Evolutionary conservation across 495 filamentous ascomycete genomes (phyloP).

Genomic region (Xylaria palmicola): DNA sequence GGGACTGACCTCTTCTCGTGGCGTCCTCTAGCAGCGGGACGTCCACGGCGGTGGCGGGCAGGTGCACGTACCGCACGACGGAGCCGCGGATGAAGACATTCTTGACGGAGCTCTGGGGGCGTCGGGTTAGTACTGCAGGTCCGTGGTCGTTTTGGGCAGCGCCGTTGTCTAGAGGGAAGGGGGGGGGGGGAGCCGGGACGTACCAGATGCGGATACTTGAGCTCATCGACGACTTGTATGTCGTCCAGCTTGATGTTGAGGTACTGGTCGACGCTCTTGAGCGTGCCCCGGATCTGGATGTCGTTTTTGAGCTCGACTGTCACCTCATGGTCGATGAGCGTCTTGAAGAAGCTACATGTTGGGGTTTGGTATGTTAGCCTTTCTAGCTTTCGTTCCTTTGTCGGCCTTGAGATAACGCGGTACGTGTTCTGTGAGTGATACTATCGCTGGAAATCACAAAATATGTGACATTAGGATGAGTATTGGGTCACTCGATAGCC

Average conservation of each 20-base stretch:
- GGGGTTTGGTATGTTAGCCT: constrained; percentile 8
- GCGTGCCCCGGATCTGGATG: constrained; percentile 87
- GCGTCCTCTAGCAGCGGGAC: constrained; percentile 92
- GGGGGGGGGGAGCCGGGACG: constrained; percentile 28
- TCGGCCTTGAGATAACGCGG: too few species aligned
- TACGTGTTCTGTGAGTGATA: too few species aligned
- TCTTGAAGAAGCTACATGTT: constrained; percentile 89
- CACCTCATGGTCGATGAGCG: constrained; percentile 91
- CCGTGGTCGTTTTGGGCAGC: too few species aligned
- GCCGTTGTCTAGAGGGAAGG: not conserved
- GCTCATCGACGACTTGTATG: constrained; percentile 84
- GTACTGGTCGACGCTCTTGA: constrained; percentile 97
- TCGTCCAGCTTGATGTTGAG: constrained; percentile 99
- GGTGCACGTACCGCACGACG: constrained; percentile 92
- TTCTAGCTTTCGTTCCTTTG: not conserved
- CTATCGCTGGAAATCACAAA: too few species aligned
- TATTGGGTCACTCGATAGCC: too few species aligned
- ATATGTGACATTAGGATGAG: too few species aligned
- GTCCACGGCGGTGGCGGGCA: constrained; percentile 86
- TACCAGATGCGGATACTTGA: constrained; percentile 89
- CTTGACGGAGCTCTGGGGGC: constrained; percentile 74
- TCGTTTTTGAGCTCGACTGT: constrained; percentile 99
- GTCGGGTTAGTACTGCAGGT: constrained; percentile 1
- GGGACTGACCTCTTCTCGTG: constrained; percentile 74
- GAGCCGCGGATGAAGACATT: constrained; percentile 98